These are phyloP conservation scores for Aspergillus arachidicola DNA, from an alignment of 2,329 filamentous ascomycete genomes.

Conservation along the genomic window DNA sequence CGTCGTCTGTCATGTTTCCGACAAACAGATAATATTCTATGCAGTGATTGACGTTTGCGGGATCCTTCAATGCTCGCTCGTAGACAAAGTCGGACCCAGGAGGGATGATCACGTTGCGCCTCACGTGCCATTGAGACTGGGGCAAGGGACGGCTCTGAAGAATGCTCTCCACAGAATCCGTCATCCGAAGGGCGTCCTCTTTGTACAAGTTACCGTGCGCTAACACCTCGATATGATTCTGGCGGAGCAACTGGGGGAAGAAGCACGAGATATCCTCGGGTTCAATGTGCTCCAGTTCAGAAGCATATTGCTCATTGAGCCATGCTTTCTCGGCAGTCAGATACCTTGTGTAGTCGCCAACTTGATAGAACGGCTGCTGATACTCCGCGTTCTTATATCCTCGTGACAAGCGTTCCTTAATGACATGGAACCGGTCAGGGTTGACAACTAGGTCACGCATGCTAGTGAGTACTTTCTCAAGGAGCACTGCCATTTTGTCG, in stretches of 20 bases:
- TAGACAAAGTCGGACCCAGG: slow-evolving; percentile 82
- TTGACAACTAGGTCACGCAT: slow-evolving; percentile 83
- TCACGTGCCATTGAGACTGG: slow-evolving; percentile 75
- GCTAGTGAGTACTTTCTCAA: slow-evolving; percentile 84
- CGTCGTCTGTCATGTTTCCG: slow-evolving; percentile 69
- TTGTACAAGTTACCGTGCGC: slow-evolving; percentile 93
- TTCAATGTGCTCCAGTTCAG: slow-evolving; percentile 74
- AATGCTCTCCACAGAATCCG: slow-evolving; percentile 76
- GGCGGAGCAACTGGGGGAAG: slow-evolving; percentile 76
- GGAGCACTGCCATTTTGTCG: slow-evolving; percentile 86
- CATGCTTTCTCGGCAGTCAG: slow-evolving; percentile 76
- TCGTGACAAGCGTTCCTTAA: slow-evolving; percentile 80
- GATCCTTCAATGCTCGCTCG: slow-evolving; percentile 77
- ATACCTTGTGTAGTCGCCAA: slow-evolving; percentile 80
- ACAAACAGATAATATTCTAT: slow-evolving; percentile 77
- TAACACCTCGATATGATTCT: slow-evolving; percentile 85
- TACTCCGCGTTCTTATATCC: slow-evolving; percentile 85
- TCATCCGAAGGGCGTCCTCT: slow-evolving; percentile 85
- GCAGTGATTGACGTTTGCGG: slow-evolving; percentile 85
- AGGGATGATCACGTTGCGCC: slow-evolving; percentile 75
- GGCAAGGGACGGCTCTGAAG: slow-evolving; percentile 75
- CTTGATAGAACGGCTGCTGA: slow-evolving; percentile 85
- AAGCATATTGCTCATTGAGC: slow-evolving; percentile 76
- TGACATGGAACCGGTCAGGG: slow-evolving; percentile 85
- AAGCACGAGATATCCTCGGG: slow-evolving; percentile 75